These are phyloP conservation scores for Tricholoma furcatifolium DNA, from an alignment of 768 basidiomycete genomes.

Conservation along the genomic window DNA sequence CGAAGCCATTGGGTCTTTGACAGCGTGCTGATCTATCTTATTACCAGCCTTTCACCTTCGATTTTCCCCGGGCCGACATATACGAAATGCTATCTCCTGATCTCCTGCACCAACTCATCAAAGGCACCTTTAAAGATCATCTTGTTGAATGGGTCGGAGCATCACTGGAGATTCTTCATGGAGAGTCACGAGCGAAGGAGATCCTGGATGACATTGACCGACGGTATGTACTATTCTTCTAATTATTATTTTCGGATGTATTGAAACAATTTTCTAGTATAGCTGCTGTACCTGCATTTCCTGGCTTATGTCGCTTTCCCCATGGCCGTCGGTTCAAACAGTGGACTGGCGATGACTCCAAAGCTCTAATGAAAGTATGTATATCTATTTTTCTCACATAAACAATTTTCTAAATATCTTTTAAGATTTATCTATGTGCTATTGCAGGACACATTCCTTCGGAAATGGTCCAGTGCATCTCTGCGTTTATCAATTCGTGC, in stretches of 20 bases:
- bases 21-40: no score
- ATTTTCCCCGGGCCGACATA: no score
- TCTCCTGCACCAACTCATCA: slow-evolving; percentile 26
- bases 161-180: slow-evolving; percentile 23
- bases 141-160: slow-evolving; percentile 32
- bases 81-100: no score
- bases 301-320: slow-evolving; percentile 22
- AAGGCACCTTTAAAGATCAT: slow-evolving; percentile 36
- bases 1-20: no score
- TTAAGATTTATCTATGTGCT: slow-evolving; percentile 17
- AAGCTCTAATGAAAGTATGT: slow-evolving; percentile 33
- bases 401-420: neutral
- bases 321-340: slow-evolving; percentile 23
- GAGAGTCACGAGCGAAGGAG: slow-evolving; percentile 18
- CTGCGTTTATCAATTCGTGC: slow-evolving; percentile 20
- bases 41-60: no score
- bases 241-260: neutral
- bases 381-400: no score
- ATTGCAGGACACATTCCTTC: slow-evolving; percentile 17
- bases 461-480: slow-evolving; percentile 17
- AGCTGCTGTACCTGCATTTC: slow-evolving; percentile 20
- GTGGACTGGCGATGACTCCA: slow-evolving; percentile 32
- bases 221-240: slow-evolving; percentile 19
- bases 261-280: slow-evolving; percentile 14
- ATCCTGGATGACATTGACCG: slow-evolving; percentile 38